Percentiles rank a stretch among this genome's conserved stretches.
phyloP scores from a whole-genome alignment of 1,284 basidiomycete species.

The Neonothopanus nambi region DNA sequence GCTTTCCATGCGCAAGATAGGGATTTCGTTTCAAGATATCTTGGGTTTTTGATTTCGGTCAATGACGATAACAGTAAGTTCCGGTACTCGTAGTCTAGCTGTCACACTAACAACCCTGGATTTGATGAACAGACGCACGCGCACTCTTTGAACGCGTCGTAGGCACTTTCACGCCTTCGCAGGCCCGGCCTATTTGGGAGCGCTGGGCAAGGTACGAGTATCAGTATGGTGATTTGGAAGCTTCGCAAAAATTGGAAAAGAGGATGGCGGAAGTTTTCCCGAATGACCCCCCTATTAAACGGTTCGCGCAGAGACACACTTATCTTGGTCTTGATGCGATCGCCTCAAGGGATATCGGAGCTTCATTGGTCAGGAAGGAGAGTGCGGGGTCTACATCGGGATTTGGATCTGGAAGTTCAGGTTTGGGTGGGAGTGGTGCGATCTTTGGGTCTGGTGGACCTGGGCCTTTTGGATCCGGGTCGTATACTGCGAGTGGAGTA shows the following conservation, averaged over 20 bases:
- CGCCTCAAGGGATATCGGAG: conserved; percentile 85
- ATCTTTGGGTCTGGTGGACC: too few species aligned
- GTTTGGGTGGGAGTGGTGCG: too few species aligned
- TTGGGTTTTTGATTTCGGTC: conserved; percentile 91
- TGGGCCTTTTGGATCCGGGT: too few species aligned
- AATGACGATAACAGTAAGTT: conserved; percentile 93
- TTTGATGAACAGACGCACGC: conserved; percentile 72
- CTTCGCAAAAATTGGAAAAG: conserved; percentile 86
- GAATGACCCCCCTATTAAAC: conserved; percentile 84
- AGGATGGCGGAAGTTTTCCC: conserved; percentile 89
- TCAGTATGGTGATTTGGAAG: conserved; percentile 90
- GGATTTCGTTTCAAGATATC: conserved; percentile 86
- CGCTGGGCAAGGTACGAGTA: conserved; percentile 96
- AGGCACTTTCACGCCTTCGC: conserved; percentile 75
- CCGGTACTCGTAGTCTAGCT: conserved; percentile 4
- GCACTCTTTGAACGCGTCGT: conserved; percentile 93
- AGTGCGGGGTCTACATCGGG: neutral
- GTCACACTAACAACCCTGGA: conserved; percentile 11
- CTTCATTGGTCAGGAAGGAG: conserved; percentile 51
- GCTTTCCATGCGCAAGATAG: conserved; percentile 83
- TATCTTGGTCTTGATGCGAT: conserved; percentile 90
- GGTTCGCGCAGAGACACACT: conserved; percentile 89
- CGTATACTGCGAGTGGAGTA: too few species aligned
- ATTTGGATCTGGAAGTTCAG: too few species aligned
- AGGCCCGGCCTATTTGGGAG: conserved; percentile 89